These are phyloP conservation scores for Apiospora sp. DNA, from an alignment of 2,329 filamentous ascomycete genomes.

Conservation along the genomic window DNA sequence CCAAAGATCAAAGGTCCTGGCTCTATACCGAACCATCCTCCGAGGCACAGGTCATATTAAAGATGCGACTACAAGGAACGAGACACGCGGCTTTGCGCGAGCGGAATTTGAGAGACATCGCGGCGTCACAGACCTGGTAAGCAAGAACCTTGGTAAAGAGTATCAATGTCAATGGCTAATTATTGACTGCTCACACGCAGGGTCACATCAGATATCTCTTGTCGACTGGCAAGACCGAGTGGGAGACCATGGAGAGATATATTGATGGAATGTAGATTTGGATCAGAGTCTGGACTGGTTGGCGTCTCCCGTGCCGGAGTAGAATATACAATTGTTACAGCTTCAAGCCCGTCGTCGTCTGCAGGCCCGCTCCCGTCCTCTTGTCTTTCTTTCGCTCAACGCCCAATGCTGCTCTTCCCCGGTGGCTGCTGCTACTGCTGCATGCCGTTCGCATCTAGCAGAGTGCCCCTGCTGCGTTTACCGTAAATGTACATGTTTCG, in stretches of 20 bases:
- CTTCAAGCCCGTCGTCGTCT: not conserved
- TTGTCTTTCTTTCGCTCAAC: not conserved
- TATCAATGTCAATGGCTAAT: not conserved
- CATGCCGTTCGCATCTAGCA: not conserved
- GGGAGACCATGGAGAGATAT: slow-evolving; percentile 68
- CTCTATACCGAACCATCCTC: slow-evolving; percentile 66
- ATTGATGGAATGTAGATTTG: slow-evolving; percentile 54
- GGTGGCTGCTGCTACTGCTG: not conserved
- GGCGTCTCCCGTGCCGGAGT: not conserved
- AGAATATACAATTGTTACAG: slow-evolving; percentile 1
- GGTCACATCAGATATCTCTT: slow-evolving; percentile 69
- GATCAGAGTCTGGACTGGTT: not conserved
- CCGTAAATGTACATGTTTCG: slow-evolving; percentile 18
- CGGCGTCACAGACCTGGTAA: slow-evolving; percentile 62
- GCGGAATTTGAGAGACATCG: slow-evolving; percentile 69
- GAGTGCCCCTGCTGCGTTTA: slow-evolving; percentile 1
- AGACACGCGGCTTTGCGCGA: slow-evolving; percentile 64
- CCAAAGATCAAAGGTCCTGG: slow-evolving; percentile 61
- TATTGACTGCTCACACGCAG: slow-evolving; percentile 42
- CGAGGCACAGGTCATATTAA: slow-evolving; percentile 61
- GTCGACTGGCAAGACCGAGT: slow-evolving; percentile 71
- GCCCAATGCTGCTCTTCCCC: not conserved
- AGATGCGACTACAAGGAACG: slow-evolving; percentile 59
- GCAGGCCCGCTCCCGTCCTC: not conserved
- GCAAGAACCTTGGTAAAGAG: slow-evolving; percentile 34